Evolutionary conservation across 345 rosid genomes (phyloP), one percentile per base, ranked within the genome.

Genomic region (Aquilaria malaccensis): DNA sequence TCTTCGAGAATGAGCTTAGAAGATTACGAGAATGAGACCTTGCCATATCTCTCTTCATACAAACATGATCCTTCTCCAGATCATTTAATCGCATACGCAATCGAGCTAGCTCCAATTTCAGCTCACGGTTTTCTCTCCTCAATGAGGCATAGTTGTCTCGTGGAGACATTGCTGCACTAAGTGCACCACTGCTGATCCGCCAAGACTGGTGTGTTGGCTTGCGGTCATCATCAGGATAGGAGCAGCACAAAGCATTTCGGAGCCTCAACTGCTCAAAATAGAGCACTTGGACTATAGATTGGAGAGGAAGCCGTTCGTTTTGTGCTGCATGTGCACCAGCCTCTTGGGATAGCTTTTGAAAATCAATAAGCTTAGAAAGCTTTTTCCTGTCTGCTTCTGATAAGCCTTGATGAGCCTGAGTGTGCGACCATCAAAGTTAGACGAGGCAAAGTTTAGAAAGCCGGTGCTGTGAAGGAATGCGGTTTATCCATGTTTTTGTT

Each of bases 261-360:
- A 89, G 92, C 80, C 96, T 81, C 41, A 89, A 73, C 66, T 93
- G 98, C 83, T 89, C 98, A 54, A 93, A 89, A 77, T 89, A 93
- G 52, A 93, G 98, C 43, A 93, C 98, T 70, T 89, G 98, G 51
- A 93, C 98, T 6, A 89, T 87, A 10, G 97, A 87, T 67, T 93
- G 98, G 59, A 93, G 90, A 43, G 98, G 94, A 30, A 93, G 96
- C 48, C 98, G 84, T 63, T 89, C 98, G 56, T 93, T 93, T 61
- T 93, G 96, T 0, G 98, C 95, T 49, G 98, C 98, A 56, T 93
- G 98, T 10, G 96, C 90, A n/a, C 98, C 97, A 1, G 92, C 97
- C 62, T 93, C 98, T 74, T 83, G 96, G 11, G 98, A 89, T 59
- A 93, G 96, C 84, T 93, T 93, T 72, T 93, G 97, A 75, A 89